Evolutionary conservation across 108 stramenopile genomes (phyloP), one percentile per base, ranked within the genome.

Genomic region (Cylindrotheca fusiformis): DNA sequence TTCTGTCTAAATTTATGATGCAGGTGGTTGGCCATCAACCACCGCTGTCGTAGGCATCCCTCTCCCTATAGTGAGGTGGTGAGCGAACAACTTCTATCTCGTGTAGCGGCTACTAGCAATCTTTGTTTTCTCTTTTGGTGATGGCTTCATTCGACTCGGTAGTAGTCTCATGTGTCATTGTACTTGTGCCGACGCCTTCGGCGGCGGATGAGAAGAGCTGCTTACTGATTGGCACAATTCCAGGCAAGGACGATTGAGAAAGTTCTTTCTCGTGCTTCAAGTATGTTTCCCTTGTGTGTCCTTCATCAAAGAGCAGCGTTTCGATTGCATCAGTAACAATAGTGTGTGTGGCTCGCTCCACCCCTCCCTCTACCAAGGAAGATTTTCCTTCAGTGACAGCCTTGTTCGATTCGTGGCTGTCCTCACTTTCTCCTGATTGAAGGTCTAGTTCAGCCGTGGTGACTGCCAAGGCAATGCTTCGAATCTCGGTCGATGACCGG

Each of bases 291-390:
- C 77, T 30, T 2, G 81, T 82, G 41, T 82, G 81, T 52, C 45
- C 31, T 31, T 82, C 76, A 46, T 82, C 81, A 44, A 68, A 64
- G 4, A 82, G 47, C 19, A 82, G 58, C 2, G 72, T 74, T 53
- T 82, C 81, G 22, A 82, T 82, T 14, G 81, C 81, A 56, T 77
- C 76, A 8, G 76, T 59, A 2, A 82, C 81, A 61, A 82, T 82
- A 6, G 52, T 82, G n/a, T 73, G 76, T 10, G 81, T 82, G 12
- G 76, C 76, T 47, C 52, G 46, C 6, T 74, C 68, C 10, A 82
- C 60, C 3, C 75, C 81, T 3, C 67, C 66, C 26, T 82, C 76
- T 2, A 76, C 62, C 25, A 81, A 55, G 10, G 79, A 61, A 19
- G 63, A 53, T 27, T 54, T 49, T 23, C 65, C 51, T 60, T 59